Percentiles rank a stretch among this genome's conserved stretches.
Conservation (phyloP, 1,284 basidiomycete species). For the Boletus chippewaensis region DNA sequence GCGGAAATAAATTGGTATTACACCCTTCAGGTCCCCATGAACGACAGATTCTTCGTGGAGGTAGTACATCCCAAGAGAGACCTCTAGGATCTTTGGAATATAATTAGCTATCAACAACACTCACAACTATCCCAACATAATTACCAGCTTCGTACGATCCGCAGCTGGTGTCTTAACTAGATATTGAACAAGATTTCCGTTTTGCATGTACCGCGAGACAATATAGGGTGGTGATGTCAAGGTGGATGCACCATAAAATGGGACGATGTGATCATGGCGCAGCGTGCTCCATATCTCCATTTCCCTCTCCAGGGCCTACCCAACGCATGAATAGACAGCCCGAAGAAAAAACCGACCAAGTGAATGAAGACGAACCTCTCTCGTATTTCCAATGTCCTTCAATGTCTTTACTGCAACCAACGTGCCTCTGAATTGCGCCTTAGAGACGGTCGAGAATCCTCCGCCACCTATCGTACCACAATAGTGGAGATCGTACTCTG, state of each 20-base stretch:
- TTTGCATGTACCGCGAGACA: slow-evolving; percentile 6
- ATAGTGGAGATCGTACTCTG: slow-evolving; percentile 1
- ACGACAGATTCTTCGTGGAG: slow-evolving; percentile 1
- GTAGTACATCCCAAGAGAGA: slow-evolving; percentile 10
- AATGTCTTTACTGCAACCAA: not conserved
- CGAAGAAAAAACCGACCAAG: too few species aligned
- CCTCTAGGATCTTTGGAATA: not conserved
- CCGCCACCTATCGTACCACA: slow-evolving; percentile 5
- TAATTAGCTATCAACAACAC: not conserved
- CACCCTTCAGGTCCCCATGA: slow-evolving; percentile 6
- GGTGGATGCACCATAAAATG: slow-evolving; percentile 8
- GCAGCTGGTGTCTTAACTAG: not conserved
- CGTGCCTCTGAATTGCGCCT: not conserved
- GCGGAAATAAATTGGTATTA: not conserved
- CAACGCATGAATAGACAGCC: not conserved
- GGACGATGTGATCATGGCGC: slow-evolving; percentile 5
- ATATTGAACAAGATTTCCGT: slow-evolving; percentile 3
- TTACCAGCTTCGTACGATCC: slow-evolving; percentile 2
- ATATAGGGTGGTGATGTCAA: not conserved
- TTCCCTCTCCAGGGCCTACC: slow-evolving; percentile 1
- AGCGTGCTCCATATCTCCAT: slow-evolving; percentile 3
- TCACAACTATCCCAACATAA: too few species aligned
- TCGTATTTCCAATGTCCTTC: not conserved
- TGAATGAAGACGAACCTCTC: not conserved
- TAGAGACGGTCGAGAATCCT: not conserved